phyloP scores from a whole-genome alignment of 805 yeast genomes.

The Saccharomycopsis sp. region DNA sequence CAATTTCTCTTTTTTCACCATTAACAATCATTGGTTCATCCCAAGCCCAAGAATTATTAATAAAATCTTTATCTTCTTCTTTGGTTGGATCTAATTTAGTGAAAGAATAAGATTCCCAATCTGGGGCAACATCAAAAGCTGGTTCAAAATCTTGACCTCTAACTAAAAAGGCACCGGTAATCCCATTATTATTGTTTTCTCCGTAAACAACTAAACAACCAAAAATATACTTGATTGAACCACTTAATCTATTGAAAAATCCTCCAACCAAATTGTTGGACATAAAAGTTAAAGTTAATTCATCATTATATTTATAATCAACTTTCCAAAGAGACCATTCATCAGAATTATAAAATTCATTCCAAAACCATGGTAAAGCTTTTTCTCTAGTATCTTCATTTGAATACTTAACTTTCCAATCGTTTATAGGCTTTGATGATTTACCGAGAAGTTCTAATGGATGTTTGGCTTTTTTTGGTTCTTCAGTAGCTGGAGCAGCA shows the following conservation, averaged over 20 bases:
- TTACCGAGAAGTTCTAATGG: constrained; percentile 82
- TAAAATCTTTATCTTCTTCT: constrained; percentile 66
- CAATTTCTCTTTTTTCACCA: constrained; percentile 80
- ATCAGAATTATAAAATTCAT: constrained; percentile 73
- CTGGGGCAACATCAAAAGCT: constrained; percentile 98
- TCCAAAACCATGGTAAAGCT: constrained; percentile 98
- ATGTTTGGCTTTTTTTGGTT: constrained; percentile 74
- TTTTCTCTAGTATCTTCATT: constrained; percentile 93
- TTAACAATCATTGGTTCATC: constrained; percentile 79
- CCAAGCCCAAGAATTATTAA: constrained; percentile 96
- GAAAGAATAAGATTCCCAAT: constrained; percentile 91
- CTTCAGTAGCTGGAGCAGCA: constrained; percentile 26
- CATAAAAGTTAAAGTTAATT: constrained; percentile 94
- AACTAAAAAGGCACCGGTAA: constrained; percentile 86
- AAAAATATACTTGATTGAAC: constrained; percentile 87
- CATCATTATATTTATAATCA: constrained; percentile 96
- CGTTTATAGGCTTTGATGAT: constrained; percentile 62
- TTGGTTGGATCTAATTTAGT: constrained; percentile 71
- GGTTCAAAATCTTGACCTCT: constrained; percentile 90
- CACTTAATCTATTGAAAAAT: constrained; percentile 90
- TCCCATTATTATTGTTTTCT: constrained; percentile 97
- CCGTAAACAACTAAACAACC: constrained; percentile 94
- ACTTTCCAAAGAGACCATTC: constrained; percentile 96
- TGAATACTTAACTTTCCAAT: constrained; percentile 94
- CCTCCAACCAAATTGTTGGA: constrained; percentile 97